Base-by-base conservation (phyloP, 768 basidiomycete genomes). In the Tulasnella sp. region DNA sequence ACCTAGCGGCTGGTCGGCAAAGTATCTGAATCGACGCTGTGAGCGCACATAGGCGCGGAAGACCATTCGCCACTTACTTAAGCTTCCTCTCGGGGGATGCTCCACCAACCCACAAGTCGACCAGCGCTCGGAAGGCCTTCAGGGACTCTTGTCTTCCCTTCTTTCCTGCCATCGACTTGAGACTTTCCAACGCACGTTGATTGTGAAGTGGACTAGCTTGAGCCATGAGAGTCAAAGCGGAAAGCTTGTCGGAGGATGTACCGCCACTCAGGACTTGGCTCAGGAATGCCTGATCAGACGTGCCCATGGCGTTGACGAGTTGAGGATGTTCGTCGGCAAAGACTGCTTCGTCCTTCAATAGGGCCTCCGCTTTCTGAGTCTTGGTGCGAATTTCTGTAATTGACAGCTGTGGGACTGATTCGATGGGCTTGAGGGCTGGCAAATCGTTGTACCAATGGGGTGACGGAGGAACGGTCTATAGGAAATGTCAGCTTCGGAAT, bases 101-200 rank as follows among this genome's bases (percentile, higher is more conserved):
- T 29, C 95, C 95, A 37, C 94, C 95, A 62, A 91, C 86, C 94
- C 95, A 97, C 95, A 96, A 98, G 85, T 98, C 96, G 37, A 92
- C 89, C 72, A 99, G 84, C 74, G 95, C 96, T 52, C 95, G 84
- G 70, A 96, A 78, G 2, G 95, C 95, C 75, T 95, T 94, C 59
- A 97, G 79, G 76, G 91, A 89, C 82, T 98, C 95, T 67, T 95
- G 95, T n/a, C 95, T 85, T 3, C 93, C 92, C 44, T 93, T 94
- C 77, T 92, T 93, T 77, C 91, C 90, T 1, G 90, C 87, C 89
- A 96, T 89, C 3, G 80, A 80, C 77, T 87, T 87, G 70, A 98
- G 80, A 2, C 84, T 85, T 71, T 93, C 92, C 67, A 97, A 80
- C 0, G 94, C 91, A 75, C 88, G 89, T 8, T 84, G 85, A 77